Evolutionary conservation across 2,329 filamentous ascomycete species (phyloP).

Genomic region (Clarireedia homoeocarpa): DNA sequence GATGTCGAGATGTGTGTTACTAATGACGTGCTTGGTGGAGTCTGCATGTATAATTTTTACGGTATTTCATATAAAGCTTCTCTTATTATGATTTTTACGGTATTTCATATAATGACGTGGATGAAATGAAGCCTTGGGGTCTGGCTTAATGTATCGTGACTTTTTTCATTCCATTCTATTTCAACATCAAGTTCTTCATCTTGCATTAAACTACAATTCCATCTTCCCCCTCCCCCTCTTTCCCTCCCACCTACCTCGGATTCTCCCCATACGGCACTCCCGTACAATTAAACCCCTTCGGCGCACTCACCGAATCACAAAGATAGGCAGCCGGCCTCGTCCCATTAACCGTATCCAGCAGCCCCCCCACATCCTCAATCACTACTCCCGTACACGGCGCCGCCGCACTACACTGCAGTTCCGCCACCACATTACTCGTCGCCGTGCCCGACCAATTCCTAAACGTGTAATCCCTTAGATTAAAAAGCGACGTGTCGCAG

Average conservation of each 20-base stretch:
- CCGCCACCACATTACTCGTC: constrained; percentile 17
- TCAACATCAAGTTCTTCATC: too few relatives aligned
- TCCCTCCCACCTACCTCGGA: neutral
- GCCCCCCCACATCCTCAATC: neutral
- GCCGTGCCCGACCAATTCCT: constrained; percentile 17
- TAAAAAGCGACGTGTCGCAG: constrained; percentile 34
- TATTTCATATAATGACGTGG: too few relatives aligned
- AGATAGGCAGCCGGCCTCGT: constrained; percentile 1
- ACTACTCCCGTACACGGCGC: constrained; percentile 12
- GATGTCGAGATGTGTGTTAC: neutral
- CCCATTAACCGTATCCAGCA: constrained; percentile 4
- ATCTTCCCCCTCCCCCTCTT: too few relatives aligned
- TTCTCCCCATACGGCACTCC: constrained; percentile 5
- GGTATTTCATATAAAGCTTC: too few relatives aligned
- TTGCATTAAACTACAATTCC: neutral
- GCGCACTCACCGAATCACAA: neutral
- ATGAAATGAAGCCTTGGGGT: too few relatives aligned
- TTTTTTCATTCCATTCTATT: too few relatives aligned
- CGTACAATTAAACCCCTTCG: constrained; percentile 2
- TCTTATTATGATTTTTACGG: too few relatives aligned
- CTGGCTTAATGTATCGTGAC: too few relatives aligned
- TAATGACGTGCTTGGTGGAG: neutral
- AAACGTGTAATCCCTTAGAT: constrained; percentile 28
- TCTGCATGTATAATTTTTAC: too few relatives aligned
- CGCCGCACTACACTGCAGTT: constrained; percentile 29